phyloP scores from a whole-genome alignment of 371 early-diverging fungal species.

The Rhizopus arrhizus region DNA sequence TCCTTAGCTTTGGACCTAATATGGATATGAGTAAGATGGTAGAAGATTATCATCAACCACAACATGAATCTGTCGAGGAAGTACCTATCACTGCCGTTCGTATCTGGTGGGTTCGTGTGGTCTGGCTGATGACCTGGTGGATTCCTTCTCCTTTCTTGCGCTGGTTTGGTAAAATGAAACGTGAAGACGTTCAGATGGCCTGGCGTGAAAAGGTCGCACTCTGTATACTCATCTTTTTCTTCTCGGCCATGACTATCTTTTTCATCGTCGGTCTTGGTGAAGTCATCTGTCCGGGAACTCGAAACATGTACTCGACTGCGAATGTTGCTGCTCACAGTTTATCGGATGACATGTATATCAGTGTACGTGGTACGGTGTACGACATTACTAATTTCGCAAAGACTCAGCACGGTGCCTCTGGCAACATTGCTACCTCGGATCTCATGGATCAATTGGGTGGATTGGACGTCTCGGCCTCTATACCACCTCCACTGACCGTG shows the following conservation, averaged over 20 bases:
- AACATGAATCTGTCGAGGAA: constrained; percentile 62
- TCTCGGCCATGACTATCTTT: constrained; percentile 83
- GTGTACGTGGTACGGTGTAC: constrained; percentile 73
- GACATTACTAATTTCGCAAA: constrained; percentile 67
- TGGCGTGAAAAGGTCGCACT: constrained; percentile 97
- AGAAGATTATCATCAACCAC: constrained; percentile 48
- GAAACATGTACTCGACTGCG: constrained; percentile 60
- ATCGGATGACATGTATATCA: constrained; percentile 57
- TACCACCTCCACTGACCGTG: constrained; percentile 74
- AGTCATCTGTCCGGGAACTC: constrained; percentile 83
- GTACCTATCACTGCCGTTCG: constrained; percentile 61
- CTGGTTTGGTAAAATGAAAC: constrained; percentile 75
- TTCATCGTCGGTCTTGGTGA: constrained; percentile 88
- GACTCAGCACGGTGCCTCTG: constrained; percentile 51
- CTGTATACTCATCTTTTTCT: constrained; percentile 83
- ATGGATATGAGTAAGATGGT: constrained; percentile 61
- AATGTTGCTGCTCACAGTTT: constrained; percentile 53
- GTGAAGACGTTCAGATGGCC: constrained; percentile 86
- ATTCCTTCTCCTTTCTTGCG: constrained; percentile 72
- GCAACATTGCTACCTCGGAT: constrained; percentile 49
- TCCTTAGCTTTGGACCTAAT: constrained; percentile 53
- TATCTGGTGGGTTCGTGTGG: constrained; percentile 84
- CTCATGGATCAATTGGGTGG: constrained; percentile 70
- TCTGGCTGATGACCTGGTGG: constrained; percentile 91
- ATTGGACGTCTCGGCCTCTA: constrained; percentile 63